Evolutionary conservation across 352 stramenopile species (phyloP).

Genomic region (Phytopythium sindhum): DNA sequence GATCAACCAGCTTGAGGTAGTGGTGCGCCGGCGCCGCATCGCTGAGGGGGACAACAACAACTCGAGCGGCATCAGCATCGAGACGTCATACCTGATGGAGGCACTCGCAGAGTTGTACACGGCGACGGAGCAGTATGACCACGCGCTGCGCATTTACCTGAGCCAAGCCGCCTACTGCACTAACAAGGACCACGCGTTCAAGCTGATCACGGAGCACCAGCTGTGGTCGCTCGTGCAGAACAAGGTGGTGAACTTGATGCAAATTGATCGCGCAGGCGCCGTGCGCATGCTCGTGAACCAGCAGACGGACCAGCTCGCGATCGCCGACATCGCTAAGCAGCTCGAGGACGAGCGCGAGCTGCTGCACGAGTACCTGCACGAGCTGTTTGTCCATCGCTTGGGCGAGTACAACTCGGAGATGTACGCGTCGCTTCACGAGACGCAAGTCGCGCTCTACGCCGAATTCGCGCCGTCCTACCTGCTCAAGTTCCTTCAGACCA

Average conservation of each 20-base stretch:
- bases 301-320: constrained; percentile 70
- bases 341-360: constrained; percentile 61
- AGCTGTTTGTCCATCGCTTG: constrained; percentile 64
- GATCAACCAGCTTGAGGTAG: constrained; percentile 81
- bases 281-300: constrained; percentile 81
- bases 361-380: constrained; percentile 74
- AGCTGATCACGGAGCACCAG: constrained; percentile 81
- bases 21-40: constrained; percentile 67
- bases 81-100: constrained; percentile 83
- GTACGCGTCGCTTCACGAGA: constrained; percentile 69
- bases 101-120: constrained; percentile 79
- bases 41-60: constrained; percentile 49
- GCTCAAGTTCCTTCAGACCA: constrained; percentile 77
- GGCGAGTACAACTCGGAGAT: constrained; percentile 79
- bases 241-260: constrained; percentile 76
- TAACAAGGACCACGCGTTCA: constrained; percentile 85
- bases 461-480: constrained; percentile 60
- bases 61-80: constrained; percentile 42
- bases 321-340: constrained; percentile 72
- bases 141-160: constrained; percentile 81
- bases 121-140: constrained; percentile 75
- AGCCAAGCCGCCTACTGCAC: constrained; percentile 81
- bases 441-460: constrained; percentile 70
- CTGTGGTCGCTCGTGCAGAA: constrained; percentile 74
- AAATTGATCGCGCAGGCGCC: constrained; percentile 65